Conservation (phyloP, 208 protist genomes). For the Kentomonas sorsogonicus region DNA sequence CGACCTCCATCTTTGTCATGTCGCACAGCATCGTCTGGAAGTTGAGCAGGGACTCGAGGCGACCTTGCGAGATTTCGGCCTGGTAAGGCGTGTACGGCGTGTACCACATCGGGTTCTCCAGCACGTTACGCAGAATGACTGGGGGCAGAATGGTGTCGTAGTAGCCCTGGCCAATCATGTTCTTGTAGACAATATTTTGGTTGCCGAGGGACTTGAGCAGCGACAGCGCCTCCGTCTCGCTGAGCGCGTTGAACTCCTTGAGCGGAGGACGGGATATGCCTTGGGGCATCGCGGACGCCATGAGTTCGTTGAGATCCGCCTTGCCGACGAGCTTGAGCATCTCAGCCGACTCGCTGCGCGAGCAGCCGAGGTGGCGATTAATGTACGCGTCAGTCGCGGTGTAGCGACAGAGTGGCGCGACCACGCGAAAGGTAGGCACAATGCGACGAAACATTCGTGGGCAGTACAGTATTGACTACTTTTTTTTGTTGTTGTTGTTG, state of each 20-base stretch:
- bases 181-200: conserved; percentile 89
- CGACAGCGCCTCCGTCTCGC: conserved; percentile 67
- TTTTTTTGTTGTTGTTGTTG: too few species aligned
- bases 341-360: conserved; percentile 57
- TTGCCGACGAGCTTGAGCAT: conserved; percentile 89
- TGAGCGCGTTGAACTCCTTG: conserved; percentile 35
- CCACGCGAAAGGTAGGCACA: conserved; percentile 6
- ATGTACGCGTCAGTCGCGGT: conserved; percentile 82
- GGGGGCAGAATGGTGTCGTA: conserved; percentile 88
- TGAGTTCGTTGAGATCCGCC: conserved; percentile 72
- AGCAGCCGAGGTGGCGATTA: conserved; percentile 90
- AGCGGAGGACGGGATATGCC: conserved; percentile 55
- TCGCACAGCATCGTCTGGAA: conserved; percentile 97
- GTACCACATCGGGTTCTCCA: conserved; percentile 99
- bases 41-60: conserved; percentile 96
- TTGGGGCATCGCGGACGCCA: conserved; percentile 63
- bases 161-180: conserved; percentile 92
- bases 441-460: conserved; percentile 39
- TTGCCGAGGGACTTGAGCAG: conserved; percentile 41
- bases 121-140: conserved; percentile 94
- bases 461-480: not conserved
- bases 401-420: conserved; percentile 18
- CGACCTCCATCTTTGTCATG: conserved; percentile 92
- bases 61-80: conserved; percentile 94
- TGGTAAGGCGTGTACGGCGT: conserved; percentile 98